Base-by-base conservation (phyloP, 768 basidiomycete genomes). In the Podaxis carcinomalis region DNA sequence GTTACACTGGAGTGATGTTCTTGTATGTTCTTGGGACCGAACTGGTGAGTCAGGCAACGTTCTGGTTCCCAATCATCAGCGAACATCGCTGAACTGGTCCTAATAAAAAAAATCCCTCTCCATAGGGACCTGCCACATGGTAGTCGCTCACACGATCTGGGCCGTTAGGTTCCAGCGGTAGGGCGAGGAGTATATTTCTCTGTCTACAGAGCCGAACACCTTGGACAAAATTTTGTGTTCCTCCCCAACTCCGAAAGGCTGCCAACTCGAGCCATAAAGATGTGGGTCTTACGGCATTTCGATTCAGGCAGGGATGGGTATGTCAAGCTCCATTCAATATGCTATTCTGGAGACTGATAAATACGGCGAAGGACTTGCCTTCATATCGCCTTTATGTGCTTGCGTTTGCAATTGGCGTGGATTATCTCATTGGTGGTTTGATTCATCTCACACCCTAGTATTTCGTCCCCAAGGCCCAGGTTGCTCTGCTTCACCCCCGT, bases 361-460 rank as follows among this genome's bases (percentile, higher is more conserved):
- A 32, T 14, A 63, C n/a, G 11, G 55, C 70, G 90, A 95, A 97
- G 81, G 96, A 98, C 74, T 83, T 97, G 37, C 92, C 95, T 1
- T 85, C 85, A 16, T 80, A 80, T 19, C 83, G 97, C 27, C 78
- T 97, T 65, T 98, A 94, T 76, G 80, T 88, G 37, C 95, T 93
- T 1, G 96, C 95, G 1, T 82, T 96, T 65, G 98, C 96, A 0
- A 98, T 99, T 69, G 97, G 96, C 63, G 82, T 93, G 69, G 93
- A 94, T 10, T 96, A 98, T 77, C 88, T 95, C 63, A 56, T 96
- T 57, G 97, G 97, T 50, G 97, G 97, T 35, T 79, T 95, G 57
- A 91, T 98, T 67, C 97, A 96, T 0, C 83, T 99, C 37, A 66
- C 95, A 10, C 94, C 94, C 9, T 96, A 97, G 75, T 95, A 98